Conservation (phyloP, 2,329 filamentous ascomycete species). For the Penicillium occitanis region DNA sequence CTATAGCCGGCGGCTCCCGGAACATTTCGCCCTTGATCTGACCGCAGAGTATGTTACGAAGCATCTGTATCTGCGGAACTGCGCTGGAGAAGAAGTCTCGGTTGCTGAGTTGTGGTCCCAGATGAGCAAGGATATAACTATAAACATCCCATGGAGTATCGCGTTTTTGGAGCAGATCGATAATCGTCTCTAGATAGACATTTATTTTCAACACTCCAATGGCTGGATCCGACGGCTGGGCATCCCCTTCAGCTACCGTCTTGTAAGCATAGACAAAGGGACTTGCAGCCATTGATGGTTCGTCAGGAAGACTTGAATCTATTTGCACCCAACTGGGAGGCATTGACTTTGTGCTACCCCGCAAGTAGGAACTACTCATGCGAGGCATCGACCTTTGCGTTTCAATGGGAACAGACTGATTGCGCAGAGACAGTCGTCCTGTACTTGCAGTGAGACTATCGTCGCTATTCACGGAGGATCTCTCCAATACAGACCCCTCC, state of each 20-base stretch:
- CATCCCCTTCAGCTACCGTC: slow-evolving; percentile 27
- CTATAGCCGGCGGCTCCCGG: slow-evolving; percentile 75
- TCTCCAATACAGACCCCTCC: slow-evolving; percentile 43
- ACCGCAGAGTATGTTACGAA: slow-evolving; percentile 76
- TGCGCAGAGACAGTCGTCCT: slow-evolving; percentile 35
- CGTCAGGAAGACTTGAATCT: slow-evolving; percentile 55
- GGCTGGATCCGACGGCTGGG: slow-evolving; percentile 31
- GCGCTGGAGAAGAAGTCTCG: slow-evolving; percentile 78
- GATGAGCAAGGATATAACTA: slow-evolving; percentile 81
- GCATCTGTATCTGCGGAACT: slow-evolving; percentile 69
- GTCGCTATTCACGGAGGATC: slow-evolving; percentile 36
- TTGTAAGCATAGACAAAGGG: slow-evolving; percentile 52
- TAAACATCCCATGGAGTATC: slow-evolving; percentile 88
- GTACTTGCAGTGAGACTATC: slow-evolving; percentile 31
- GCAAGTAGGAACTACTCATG: slow-evolving; percentile 34
- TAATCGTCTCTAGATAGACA: slow-evolving; percentile 74
- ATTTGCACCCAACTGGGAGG: slow-evolving; percentile 59
- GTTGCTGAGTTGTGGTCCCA: slow-evolving; percentile 86
- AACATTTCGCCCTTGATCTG: slow-evolving; percentile 76
- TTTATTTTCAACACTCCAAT: slow-evolving; percentile 57
- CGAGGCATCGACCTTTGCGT: slow-evolving; percentile 36
- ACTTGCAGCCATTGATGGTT: slow-evolving; percentile 51
- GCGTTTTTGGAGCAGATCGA: slow-evolving; percentile 66
- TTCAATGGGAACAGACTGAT: slow-evolving; percentile 28
- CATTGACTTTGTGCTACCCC: slow-evolving; percentile 36